Evolutionary conservation across 805 yeast species (phyloP), one percentile per base, ranked within the genome.

Genomic region (Ogataea pilisensis): DNA sequence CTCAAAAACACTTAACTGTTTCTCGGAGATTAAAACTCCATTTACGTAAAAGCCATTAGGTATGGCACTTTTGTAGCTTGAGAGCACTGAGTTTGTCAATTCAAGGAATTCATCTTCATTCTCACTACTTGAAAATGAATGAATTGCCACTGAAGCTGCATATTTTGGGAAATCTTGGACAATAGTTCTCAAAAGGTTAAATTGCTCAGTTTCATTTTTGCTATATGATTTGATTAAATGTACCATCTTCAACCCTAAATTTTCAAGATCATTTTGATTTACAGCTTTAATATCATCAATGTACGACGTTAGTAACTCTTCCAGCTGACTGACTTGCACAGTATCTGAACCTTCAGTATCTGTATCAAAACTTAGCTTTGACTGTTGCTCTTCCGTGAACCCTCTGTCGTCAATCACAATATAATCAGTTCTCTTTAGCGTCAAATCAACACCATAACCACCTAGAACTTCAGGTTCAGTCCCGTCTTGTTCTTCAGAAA

Each of bases 391-490:
- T 27, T 43, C 45, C n/a, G 55, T 48, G 35, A 43, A 51, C 20
- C 71, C 76, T 35, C 82, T 64, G 49, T 81, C 88, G 51, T 81
- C 87, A 35, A 80, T 70, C 3, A 73, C 85, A 21, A 80, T 65
- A 44, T 82, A 80, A 48, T 82, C 87, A 0, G 86, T 76, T 47
- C 83, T 66, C 51, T 84, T 84, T 44, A 84, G 53, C 1, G 80
- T 73, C 33, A 83, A 56, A 33, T 75, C 83, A 14, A 73, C 80
- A 1, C 89, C 93, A 58, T 78, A 87, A 0, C 91, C 93, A 8
- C 70, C 50, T 7, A 80, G 48, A 0, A 39, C 13, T 33, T 68
- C 73, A 11, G 41, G 40, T 13, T 58, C 51, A 22, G 26, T 22
- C 14, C 26, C 17, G 2, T 21, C 27, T 6, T 21, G 11, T 5